Base-by-base conservation (phyloP, 164 flowering plant genomes). In the Sedum album region DNA sequence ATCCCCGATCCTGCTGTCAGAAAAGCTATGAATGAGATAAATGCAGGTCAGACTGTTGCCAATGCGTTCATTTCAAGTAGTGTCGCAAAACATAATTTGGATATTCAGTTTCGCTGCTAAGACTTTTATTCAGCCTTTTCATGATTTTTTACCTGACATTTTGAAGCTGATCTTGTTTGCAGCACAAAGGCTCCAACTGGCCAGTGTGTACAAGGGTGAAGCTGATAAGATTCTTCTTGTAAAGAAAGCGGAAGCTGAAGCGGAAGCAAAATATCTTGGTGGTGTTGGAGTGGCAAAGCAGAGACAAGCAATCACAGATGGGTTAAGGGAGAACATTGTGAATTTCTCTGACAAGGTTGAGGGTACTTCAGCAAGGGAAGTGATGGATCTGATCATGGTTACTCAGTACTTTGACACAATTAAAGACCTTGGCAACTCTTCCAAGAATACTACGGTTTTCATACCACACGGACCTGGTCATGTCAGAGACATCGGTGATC, bases 391-490 rank as follows among this genome's bases (percentile, higher is more conserved):
- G 69, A 95, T 95, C 69, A 86, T 95, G 97, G 74, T 95, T 72
- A 95, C 99, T 10, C 99, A 92, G 72, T 95, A 95, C 76, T 95
- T 95, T 51, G 97, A 95, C 82, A 95, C 99, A 1, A 87, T 95
- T 76, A 90, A 86, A 71, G 99, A 95, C 78, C 96, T 95, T 8
- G 99, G 99, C 0, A 88, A 86, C 81, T 81, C 92, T 0, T 95
- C 97, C 0, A 95, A 88, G 82, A 95, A 90, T 83, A 95, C 99
- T 9, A 92, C 97, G 4, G 88, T 95, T n/a, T 95, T 95, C 78
- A 74, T 95, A 48, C 99, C 99, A 10, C 99, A 95, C 66, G 99
- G 97, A 21, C 97, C 99, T 35, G 99, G 99, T 42, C 99, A 95
- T 67, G 88, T 92, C 68, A 80, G 93, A 67, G 99, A 95, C 66